Conservation (phyloP, 2,329 filamentous ascomycete genomes). For the Cercospora sp. region DNA sequence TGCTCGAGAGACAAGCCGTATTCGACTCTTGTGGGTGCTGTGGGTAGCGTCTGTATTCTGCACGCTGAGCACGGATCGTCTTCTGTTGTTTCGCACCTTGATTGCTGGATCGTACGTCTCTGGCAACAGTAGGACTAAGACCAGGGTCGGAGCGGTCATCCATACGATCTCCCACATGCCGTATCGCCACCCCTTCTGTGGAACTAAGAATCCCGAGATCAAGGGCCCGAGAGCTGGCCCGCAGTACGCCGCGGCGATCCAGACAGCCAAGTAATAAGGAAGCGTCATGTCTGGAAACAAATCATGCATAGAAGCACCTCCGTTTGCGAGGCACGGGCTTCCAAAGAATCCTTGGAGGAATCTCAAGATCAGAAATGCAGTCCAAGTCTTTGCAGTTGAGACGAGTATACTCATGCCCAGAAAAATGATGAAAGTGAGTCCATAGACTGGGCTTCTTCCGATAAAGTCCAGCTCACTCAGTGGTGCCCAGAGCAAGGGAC, state of each 20-base stretch:
- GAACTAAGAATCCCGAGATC: conserved; percentile 60
- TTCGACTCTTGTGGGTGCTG: conserved; percentile 39
- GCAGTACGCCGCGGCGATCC: conserved; percentile 45
- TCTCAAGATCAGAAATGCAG: conserved; percentile 52
- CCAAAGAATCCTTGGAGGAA: conserved; percentile 68
- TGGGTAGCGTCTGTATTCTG: conserved; percentile 60
- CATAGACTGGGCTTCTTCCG: conserved; percentile 20
- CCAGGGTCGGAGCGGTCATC: conserved; percentile 59
- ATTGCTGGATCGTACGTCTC: conserved; percentile 51
- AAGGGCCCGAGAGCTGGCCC: conserved; percentile 60
- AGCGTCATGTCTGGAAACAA: conserved; percentile 44
- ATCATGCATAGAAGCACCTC: conserved; percentile 50
- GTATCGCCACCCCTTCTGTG: conserved; percentile 60
- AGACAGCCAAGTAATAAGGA: conserved; percentile 45
- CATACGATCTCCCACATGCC: conserved; percentile 63
- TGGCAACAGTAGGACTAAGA: conserved; percentile 57
- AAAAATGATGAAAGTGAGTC: too few species aligned
- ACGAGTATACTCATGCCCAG: too few species aligned
- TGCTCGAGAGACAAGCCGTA: not conserved
- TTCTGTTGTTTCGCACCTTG: conserved; percentile 38
- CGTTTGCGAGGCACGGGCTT: conserved; percentile 63
- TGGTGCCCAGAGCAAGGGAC: conserved; percentile 22
- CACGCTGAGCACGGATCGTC: conserved; percentile 44
- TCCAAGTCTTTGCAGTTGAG: too few species aligned
- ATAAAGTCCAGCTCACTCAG: conserved; percentile 19